Evolutionary conservation across 208 protist genomes (phyloP).

Genomic region (Trypanosomatidae sp.): DNA sequence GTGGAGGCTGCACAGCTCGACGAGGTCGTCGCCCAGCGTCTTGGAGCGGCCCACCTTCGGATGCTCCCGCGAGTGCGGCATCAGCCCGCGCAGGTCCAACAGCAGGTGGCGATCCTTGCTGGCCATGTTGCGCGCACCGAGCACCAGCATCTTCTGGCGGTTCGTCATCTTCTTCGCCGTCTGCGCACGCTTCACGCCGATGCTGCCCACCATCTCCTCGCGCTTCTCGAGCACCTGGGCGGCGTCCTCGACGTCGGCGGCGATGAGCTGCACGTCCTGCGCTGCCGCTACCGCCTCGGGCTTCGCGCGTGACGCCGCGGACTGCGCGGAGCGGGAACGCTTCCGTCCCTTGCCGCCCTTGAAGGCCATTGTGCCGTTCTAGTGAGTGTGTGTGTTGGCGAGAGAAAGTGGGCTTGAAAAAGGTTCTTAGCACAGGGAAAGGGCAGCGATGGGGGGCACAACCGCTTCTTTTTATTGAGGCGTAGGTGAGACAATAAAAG

Average conservation of each 20-base stretch:
- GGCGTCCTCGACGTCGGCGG: constrained; percentile 15
- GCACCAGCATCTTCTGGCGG: constrained; percentile 94
- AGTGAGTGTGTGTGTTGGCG: no score
- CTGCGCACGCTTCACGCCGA: constrained; percentile 45
- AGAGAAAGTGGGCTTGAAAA: no score
- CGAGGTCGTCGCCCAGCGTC: constrained; percentile 69
- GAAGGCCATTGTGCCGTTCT: no score
- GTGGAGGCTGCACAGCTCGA: constrained; percentile 91
- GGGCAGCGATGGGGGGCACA: no score
- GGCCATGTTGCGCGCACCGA: constrained; percentile 89
- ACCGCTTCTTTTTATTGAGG: no score
- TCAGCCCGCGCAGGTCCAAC: constrained; percentile 87
- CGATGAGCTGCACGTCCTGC: background rate
- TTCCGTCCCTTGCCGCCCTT: no score
- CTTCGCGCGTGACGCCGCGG: no score
- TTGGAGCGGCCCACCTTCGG: constrained; percentile 85
- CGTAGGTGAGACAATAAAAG: no score
- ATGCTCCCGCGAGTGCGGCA: constrained; percentile 95
- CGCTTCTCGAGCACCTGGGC: constrained; percentile 14
- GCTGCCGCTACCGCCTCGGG: constrained; percentile 10
- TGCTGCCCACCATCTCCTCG: constrained; percentile 59
- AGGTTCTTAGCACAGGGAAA: no score
- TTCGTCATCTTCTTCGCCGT: constrained; percentile 88
- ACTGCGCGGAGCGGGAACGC: constrained; percentile 20
- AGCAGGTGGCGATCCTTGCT: constrained; percentile 94